Percentiles rank a stretch among this genome's conserved stretches.
These are phyloP conservation scores for Calonectria pseudoturangicola DNA, from an alignment of 2,329 filamentous ascomycete species.

Conservation along the genomic window DNA sequence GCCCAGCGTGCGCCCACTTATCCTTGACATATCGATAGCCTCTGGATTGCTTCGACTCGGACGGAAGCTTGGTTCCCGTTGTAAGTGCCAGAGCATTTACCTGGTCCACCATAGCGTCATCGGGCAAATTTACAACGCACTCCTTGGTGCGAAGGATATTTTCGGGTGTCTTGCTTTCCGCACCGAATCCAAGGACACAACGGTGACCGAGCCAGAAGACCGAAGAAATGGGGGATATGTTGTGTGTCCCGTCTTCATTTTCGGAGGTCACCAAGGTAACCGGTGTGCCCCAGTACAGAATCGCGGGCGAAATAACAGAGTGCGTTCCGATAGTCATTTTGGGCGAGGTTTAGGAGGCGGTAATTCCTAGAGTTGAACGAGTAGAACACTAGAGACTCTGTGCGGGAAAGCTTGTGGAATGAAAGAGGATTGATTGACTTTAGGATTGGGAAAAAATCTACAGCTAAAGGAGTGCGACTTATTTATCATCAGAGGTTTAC, in stretches of 20 bases:
- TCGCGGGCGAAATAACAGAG: conserved; percentile 60
- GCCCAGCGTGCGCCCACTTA: conserved; percentile 59
- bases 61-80: conserved; percentile 57
- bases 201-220: conserved; percentile 66
- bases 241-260: conserved; percentile 63
- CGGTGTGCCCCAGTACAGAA: conserved; percentile 64
- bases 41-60: conserved; percentile 53
- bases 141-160: conserved; percentile 64
- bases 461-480: background rate
- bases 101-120: conserved; percentile 57
- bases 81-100: conserved; percentile 64
- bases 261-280: conserved; percentile 62
- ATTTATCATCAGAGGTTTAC: background rate
- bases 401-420: background rate
- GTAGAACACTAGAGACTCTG: too few species aligned
- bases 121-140: conserved; percentile 65
- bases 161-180: conserved; percentile 60
- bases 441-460: background rate
- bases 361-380: background rate
- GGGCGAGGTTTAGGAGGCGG: background rate
- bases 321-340: conserved; percentile 18
- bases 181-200: conserved; percentile 64
- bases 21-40: conserved; percentile 62
- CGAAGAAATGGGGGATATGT: conserved; percentile 66
- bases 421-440: background rate